phyloP scores from a whole-genome alignment of 2,329 filamentous ascomycete genomes.

The Sporothrix brunneoviolacea region DNA sequence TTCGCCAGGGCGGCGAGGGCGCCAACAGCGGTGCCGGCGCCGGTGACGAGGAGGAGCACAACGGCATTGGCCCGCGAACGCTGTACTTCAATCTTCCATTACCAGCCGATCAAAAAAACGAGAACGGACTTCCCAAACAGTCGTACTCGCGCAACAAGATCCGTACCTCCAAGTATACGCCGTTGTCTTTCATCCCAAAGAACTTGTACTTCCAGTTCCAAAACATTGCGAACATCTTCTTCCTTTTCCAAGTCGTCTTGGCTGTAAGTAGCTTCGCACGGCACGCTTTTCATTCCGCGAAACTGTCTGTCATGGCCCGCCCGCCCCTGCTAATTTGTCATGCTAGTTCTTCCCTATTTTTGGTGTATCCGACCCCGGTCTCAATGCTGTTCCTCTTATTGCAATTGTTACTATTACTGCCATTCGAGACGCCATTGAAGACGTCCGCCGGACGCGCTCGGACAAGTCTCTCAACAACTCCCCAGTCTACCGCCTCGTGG shows the following conservation, averaged over 20 bases:
- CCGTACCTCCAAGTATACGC: constrained; percentile 93
- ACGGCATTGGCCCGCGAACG: constrained; percentile 43
- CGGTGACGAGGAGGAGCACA: constrained; percentile 31
- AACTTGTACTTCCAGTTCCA: constrained; percentile 98
- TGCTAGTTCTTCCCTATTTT: constrained; percentile 90
- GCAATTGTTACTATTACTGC: constrained; percentile 84
- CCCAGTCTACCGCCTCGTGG: constrained; percentile 78
- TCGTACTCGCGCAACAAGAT: constrained; percentile 90
- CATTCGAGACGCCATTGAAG: constrained; percentile 92
- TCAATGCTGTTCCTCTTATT: constrained; percentile 87
- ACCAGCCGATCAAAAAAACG: constrained; percentile 67
- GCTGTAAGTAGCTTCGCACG: constrained; percentile 81
- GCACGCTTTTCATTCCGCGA: constrained; percentile 14
- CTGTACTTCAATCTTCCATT: constrained; percentile 85
- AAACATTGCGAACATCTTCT: constrained; percentile 97
- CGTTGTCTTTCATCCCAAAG: constrained; percentile 90
- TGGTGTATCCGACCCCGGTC: constrained; percentile 79
- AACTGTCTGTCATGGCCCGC: not conserved
- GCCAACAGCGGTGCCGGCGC: constrained; percentile 30
- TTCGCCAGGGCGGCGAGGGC: constrained; percentile 27
- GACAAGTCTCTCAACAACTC: constrained; percentile 96
- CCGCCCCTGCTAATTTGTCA: not conserved
- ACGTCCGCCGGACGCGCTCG: constrained; percentile 83
- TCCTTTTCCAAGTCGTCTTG: constrained; percentile 91
- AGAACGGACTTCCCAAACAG: constrained; percentile 66